Conservation (phyloP, 2,329 filamentous ascomycete species). For the Fusarium palustre region DNA sequence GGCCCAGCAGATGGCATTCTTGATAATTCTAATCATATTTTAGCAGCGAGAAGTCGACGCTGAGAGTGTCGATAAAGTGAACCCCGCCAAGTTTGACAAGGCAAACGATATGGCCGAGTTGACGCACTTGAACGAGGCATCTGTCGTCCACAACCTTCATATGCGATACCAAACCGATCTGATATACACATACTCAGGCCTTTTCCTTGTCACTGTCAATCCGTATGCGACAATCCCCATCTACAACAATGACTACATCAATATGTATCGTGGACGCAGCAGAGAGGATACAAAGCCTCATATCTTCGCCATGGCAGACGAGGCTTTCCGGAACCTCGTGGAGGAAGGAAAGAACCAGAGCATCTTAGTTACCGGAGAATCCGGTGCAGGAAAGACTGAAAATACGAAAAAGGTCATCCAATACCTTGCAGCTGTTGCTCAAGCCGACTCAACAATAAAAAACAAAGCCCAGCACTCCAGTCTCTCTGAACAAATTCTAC, state of each 20-base stretch:
- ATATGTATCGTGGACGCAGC: constrained; percentile 94
- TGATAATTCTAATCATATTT: constrained; percentile 34
- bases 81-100: constrained; percentile 99
- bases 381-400: constrained; percentile 96
- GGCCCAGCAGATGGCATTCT: not conserved
- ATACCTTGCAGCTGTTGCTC: constrained; percentile 94
- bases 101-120: constrained; percentile 99
- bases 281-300: constrained; percentile 96
- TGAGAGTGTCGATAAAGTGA: constrained; percentile 97
- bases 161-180: constrained; percentile 95
- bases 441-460: constrained; percentile 78
- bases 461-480: constrained; percentile 76
- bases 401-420: constrained; percentile 99
- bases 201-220: constrained; percentile 97
- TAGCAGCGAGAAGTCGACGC: constrained; percentile 87
- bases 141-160: constrained; percentile 96
- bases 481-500: constrained; percentile 93
- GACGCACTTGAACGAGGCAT: constrained; percentile 97
- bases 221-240: constrained; percentile 96
- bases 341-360: constrained; percentile 97
- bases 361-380: constrained; percentile 97
- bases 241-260: constrained; percentile 95
- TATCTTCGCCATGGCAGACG: constrained; percentile 97
- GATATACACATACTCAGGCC: constrained; percentile 97
- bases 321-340: constrained; percentile 94